A percentile compares a stretch with the other conserved stretches of the same genome.
Conservation (phyloP, 305 asterid genomes). For the Fraxinus ornus region DNA sequence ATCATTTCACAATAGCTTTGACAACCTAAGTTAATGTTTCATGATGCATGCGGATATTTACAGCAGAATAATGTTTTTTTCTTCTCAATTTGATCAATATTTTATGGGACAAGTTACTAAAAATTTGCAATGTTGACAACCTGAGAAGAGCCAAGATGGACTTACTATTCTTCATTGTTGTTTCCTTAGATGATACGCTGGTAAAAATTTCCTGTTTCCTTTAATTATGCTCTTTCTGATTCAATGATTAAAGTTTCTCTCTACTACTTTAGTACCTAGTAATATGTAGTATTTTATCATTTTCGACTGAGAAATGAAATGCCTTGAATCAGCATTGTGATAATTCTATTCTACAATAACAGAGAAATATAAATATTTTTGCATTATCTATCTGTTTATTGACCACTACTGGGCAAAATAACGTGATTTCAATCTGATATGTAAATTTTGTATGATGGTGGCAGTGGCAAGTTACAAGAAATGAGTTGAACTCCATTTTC, state of each 20-base stretch:
- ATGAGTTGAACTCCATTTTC: not conserved
- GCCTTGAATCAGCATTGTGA: not conserved
- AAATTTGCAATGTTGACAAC: not conserved
- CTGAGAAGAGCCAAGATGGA: constrained; percentile 2
- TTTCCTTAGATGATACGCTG: not conserved
- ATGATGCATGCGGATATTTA: not conserved
- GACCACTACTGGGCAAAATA: not conserved
- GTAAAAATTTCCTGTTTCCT: not conserved
- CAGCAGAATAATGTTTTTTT: not conserved
- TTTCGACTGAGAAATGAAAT: not conserved
- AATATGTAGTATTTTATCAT: not conserved
- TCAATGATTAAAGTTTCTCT: not conserved
- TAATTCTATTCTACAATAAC: not conserved
- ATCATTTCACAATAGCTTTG: not conserved
- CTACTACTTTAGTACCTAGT: not conserved
- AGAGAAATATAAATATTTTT: not conserved
- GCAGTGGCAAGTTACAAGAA: not conserved
- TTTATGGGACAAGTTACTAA: not conserved
- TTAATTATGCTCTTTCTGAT: not conserved
- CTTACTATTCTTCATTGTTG: not conserved
- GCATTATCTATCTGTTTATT: not conserved
- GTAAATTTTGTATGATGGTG: not conserved
- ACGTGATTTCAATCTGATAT: not conserved
- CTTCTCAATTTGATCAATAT: not conserved
- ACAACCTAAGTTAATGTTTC: not conserved